These are phyloP conservation scores for Brasilioporus rufonigricans DNA, from an alignment of 768 basidiomycete genomes.

Conservation along the genomic window DNA sequence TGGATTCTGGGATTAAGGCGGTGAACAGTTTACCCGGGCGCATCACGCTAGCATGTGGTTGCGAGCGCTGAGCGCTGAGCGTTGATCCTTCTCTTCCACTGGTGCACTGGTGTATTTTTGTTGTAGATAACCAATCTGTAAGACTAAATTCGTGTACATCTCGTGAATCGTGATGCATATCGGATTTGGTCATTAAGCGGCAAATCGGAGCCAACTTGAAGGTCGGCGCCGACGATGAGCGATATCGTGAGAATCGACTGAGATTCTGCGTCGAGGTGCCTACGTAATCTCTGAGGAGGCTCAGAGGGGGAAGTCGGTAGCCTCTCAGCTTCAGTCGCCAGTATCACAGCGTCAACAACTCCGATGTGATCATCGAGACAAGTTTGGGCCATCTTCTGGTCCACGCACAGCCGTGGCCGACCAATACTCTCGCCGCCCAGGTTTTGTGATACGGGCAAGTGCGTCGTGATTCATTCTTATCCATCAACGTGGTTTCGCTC, in stretches of 20 bases:
- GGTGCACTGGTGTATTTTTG: neutral
- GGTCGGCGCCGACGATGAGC: neutral
- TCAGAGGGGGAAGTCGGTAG: neutral
- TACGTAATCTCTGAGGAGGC: no score
- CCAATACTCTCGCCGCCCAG: neutral
- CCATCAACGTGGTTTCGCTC: neutral
- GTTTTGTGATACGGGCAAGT: neutral
- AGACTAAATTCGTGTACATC: neutral
- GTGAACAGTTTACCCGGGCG: neutral
- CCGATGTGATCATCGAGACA: neutral
- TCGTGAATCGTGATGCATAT: no score
- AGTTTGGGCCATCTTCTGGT: no score
- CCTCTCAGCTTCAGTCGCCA: no score
- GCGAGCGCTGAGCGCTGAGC: neutral
- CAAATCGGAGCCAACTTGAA: no score
- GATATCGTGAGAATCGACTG: neutral
- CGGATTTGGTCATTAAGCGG: no score
- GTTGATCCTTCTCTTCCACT: neutral
- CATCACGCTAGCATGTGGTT: neutral
- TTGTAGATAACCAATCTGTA: neutral
- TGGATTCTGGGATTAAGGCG: neutral
- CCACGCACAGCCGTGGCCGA: no score
- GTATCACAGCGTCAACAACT: no score
- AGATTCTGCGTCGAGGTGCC: no score
- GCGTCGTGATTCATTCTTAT: neutral